Percentiles rank a stretch among this genome's conserved stretches.
These are phyloP conservation scores for Mrakiaceae sp. DNA, from an alignment of 1,284 basidiomycete species.

Conservation along the genomic window DNA sequence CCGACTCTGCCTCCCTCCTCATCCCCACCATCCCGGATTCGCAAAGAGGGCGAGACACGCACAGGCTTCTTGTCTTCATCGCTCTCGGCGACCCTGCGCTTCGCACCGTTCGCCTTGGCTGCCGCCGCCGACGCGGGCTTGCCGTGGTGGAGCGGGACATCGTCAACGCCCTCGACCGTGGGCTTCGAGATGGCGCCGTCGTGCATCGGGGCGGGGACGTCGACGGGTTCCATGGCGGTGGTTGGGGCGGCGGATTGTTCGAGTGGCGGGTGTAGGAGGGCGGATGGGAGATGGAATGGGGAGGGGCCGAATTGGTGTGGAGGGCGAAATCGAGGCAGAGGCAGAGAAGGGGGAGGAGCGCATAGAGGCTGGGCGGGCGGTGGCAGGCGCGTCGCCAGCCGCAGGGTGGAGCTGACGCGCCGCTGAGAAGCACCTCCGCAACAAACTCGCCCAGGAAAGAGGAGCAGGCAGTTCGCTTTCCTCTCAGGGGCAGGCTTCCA, in stretches of 20 bases:
- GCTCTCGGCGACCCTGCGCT: not conserved
- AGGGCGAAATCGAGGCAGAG: too few species aligned
- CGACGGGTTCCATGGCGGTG: constrained; percentile 5
- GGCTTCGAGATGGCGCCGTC: not conserved
- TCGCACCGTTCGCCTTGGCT: not conserved
- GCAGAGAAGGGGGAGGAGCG: too few species aligned
- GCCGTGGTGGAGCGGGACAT: not conserved
- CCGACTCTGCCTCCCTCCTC: not conserved
- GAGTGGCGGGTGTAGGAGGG: too few species aligned
- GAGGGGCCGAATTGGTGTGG: not conserved
- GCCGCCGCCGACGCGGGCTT: not conserved
- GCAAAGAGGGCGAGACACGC: not conserved
- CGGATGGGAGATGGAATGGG: not conserved
- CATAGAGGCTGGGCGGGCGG: too few species aligned
- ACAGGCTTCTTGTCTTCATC: not conserved
- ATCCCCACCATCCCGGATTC: not conserved
- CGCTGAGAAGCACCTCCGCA: too few species aligned
- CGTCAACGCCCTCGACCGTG: not conserved
- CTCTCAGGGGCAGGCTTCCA: too few species aligned
- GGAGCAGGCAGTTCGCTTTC: too few species aligned
- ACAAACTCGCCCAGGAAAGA: too few species aligned
- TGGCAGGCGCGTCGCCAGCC: too few species aligned
- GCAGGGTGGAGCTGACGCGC: too few species aligned
- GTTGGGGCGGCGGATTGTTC: too few species aligned
- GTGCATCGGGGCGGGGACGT: not conserved